phyloP scores from a whole-genome alignment of 2,329 filamentous ascomycete genomes.

The Dryadomyces quercus-mongolicae region DNA sequence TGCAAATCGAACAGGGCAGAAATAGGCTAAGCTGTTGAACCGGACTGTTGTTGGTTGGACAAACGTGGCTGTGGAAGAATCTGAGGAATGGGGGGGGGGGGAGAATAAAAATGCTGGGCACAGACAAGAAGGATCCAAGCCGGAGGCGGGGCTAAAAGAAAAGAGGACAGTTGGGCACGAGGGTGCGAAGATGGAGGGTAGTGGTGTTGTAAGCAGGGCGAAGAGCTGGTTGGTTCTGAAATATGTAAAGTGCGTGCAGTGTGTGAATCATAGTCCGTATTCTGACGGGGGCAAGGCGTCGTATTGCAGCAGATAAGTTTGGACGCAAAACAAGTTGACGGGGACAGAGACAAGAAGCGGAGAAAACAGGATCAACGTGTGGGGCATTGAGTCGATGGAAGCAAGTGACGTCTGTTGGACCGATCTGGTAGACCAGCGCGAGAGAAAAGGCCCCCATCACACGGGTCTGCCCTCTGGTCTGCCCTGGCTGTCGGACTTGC shows the following conservation, averaged over 20 bases:
- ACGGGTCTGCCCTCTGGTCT: background rate
- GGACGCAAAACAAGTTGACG: no score
- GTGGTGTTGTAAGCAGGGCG: background rate
- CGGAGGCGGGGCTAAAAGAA: background rate
- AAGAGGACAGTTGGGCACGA: background rate
- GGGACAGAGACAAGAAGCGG: background rate
- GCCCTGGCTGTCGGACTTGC: background rate
- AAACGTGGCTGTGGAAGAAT: background rate
- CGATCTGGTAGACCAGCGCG: no score
- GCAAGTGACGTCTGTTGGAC: no score
- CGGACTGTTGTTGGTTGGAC: no score
- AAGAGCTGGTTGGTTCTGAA: background rate
- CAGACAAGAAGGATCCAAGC: background rate
- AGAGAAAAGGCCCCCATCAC: no score
- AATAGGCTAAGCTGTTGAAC: no score
- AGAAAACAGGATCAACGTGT: no score
- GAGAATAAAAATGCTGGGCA: background rate
- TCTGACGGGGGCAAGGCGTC: background rate
- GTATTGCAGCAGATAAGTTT: background rate
- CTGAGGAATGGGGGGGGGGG: background rate
- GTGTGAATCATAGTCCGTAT: no score
- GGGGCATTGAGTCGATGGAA: no score
- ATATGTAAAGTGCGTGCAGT: background rate
- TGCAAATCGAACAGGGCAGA: background rate
- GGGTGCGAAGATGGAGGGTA: background rate